Evolutionary conservation across 106 monocot genomes (phyloP), one percentile per base, ranked within the genome.

Genomic region (Phalaenopsis aphrodite): DNA sequence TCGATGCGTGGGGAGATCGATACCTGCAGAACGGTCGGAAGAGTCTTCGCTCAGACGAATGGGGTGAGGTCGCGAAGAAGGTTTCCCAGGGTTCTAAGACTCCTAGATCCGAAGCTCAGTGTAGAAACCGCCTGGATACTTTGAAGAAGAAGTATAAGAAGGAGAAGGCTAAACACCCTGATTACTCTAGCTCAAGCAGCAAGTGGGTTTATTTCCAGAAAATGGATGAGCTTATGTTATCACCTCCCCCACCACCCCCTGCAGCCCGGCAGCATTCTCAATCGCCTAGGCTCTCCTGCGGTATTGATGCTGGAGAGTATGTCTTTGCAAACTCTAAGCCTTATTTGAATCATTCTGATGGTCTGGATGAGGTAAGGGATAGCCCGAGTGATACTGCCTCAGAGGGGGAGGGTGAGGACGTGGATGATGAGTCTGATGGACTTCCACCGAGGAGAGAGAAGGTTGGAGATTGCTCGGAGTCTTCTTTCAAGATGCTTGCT

Each of bases 111-210:
- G 94, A 92, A 19, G 65, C 84, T 2, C 92, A 94, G 79, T 94
- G 98, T 75, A 83, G 94, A 48, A 99, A 94, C 64, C 87, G 98
- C 36, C 55, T 94, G 19, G 98, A 93, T 18, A 92, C 92, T 14
- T 67, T 94, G 42, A 94, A 94, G 84, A 99, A 93, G 85, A 95
- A 92, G 84, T 95, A 89, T 81, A 94, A 88, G 87, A 94, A 98
- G 79, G 94, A 99, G 89, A 99, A 99, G 86, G 81, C 80, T 21
- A 86, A 85, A 73, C 37, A 85, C 85, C 72, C 76, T 12, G 83
- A 82, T 17, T 41, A 79, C n/a, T 36, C 39, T 46, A 58, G 78
- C 71, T 78, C 81, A 37, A 78, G 67, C 12, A 86, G 83, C 56
- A 85, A 83, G 10, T 99, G 94, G 98, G 64, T 91, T 67, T 93